Conservation (phyloP, 805 yeast genomes). For the Pichia manshurica region DNA sequence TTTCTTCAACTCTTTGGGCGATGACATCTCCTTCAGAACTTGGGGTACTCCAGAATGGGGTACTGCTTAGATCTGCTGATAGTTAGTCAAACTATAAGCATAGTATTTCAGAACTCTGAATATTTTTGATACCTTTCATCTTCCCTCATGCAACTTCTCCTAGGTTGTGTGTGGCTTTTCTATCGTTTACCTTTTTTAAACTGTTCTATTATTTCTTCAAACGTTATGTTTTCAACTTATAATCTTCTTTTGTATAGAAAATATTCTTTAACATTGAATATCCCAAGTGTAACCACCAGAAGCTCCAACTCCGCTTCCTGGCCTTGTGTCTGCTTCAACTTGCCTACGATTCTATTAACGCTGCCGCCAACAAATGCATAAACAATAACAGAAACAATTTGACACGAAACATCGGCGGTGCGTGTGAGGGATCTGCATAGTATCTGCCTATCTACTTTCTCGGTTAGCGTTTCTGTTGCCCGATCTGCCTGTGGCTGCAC, state of each 20-base stretch:
- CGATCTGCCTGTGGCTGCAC: too few relatives aligned
- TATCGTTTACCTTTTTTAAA: background rate
- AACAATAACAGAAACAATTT: too few relatives aligned
- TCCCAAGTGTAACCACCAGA: too few relatives aligned
- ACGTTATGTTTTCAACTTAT: background rate
- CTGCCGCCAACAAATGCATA: too few relatives aligned
- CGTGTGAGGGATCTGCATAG: too few relatives aligned
- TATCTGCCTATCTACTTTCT: too few relatives aligned
- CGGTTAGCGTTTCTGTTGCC: too few relatives aligned
- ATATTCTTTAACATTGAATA: background rate
- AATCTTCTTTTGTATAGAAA: background rate
- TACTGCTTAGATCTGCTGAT: constrained; percentile 7
- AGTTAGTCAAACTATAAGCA: background rate
- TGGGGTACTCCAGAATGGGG: constrained; percentile 18
- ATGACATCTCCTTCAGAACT: constrained; percentile 20
- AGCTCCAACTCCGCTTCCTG: too few relatives aligned
- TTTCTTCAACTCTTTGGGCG: constrained; percentile 49
- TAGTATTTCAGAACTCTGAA: background rate
- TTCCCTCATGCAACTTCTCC: background rate
- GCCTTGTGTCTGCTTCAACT: too few relatives aligned
- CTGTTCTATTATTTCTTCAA: background rate
- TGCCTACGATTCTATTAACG: too few relatives aligned
- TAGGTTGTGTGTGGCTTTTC: background rate
- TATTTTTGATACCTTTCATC: background rate
- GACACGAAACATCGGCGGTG: too few relatives aligned